phyloP scores from a whole-genome alignment of 208 protist genomes.

The Borovskyia barvae region DNA sequence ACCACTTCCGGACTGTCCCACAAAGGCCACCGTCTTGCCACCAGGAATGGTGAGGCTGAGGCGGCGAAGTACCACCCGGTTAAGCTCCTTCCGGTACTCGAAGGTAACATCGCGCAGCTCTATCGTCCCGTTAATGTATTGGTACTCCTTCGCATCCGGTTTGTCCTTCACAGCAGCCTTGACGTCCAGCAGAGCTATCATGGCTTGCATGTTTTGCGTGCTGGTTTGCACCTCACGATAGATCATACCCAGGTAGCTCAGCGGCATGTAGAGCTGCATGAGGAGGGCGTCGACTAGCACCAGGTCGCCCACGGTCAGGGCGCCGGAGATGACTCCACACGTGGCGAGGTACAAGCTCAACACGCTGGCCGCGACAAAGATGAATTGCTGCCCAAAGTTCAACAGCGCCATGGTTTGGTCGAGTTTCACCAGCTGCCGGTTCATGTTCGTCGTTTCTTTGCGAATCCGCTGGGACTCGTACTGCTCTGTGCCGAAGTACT shows the following conservation, averaged over 20 bases:
- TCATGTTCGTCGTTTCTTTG: slow-evolving; percentile 74
- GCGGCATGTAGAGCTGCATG: slow-evolving; percentile 95
- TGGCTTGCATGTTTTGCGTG: slow-evolving; percentile 94
- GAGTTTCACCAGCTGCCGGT: slow-evolving; percentile 71
- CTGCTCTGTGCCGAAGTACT: slow-evolving; percentile 91
- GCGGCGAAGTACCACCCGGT: slow-evolving; percentile 60
- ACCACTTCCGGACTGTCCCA: slow-evolving; percentile 92
- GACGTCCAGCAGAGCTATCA: slow-evolving; percentile 88
- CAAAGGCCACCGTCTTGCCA: slow-evolving; percentile 90
- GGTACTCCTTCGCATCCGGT: slow-evolving; percentile 53
- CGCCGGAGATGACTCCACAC: slow-evolving; percentile 70
- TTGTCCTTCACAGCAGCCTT: slow-evolving; percentile 44
- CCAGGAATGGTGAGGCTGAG: slow-evolving; percentile 87
- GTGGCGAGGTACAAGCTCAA: slow-evolving; percentile 84
- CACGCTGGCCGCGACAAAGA: slow-evolving; percentile 88
- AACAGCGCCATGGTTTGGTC: slow-evolving; percentile 89
- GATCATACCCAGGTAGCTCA: slow-evolving; percentile 96
- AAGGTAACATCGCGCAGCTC: slow-evolving; percentile 89
- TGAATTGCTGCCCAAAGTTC: slow-evolving; percentile 94
- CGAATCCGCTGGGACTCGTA: slow-evolving; percentile 80
- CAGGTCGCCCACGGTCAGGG: slow-evolving; percentile 94
- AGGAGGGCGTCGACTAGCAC: slow-evolving; percentile 93
- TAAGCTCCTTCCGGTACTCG: slow-evolving; percentile 54
- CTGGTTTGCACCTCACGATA: slow-evolving; percentile 93
- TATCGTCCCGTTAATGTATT: slow-evolving; percentile 80